phyloP scores from a whole-genome alignment of 768 basidiomycete species.

The Termitomyces sp. region DNA sequence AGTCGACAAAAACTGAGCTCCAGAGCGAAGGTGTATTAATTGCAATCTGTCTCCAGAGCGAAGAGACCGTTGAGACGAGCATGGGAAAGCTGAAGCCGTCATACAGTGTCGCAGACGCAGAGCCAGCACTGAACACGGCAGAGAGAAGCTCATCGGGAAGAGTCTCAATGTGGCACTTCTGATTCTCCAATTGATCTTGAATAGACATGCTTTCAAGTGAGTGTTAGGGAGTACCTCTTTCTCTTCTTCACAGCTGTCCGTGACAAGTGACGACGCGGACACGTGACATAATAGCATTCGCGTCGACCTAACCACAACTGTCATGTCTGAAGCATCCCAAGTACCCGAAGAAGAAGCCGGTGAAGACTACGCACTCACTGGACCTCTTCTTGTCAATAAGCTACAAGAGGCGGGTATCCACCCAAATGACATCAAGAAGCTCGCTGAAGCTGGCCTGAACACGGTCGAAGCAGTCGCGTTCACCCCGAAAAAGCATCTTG shows the following conservation, averaged over 20 bases:
- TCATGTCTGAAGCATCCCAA: conserved; percentile 56
- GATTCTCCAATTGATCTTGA: not conserved
- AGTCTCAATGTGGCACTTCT: not conserved
- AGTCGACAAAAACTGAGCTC: not conserved
- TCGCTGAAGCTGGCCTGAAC: conserved; percentile 84
- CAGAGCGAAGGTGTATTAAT: not conserved
- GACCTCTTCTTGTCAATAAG: conserved; percentile 82
- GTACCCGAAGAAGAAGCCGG: conserved; percentile 40
- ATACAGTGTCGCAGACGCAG: not conserved
- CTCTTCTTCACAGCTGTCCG: no score
- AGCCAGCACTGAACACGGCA: not conserved
- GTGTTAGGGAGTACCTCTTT: no score
- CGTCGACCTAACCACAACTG: not conserved
- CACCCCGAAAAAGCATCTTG: conserved; percentile 89
- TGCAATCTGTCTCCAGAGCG: not conserved
- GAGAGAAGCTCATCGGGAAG: not conserved
- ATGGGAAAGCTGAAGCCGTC: not conserved
- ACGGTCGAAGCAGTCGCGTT: conserved; percentile 96
- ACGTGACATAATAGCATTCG: conserved; percentile 12
- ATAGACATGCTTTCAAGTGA: not conserved
- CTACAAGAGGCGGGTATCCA: conserved; percentile 86
- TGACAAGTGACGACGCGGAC: conserved; percentile 3
- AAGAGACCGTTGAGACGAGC: not conserved
- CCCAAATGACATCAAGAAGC: conserved; percentile 90
- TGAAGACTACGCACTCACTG: conserved; percentile 57